Evolutionary conservation across 352 stramenopile genomes (phyloP).

Genomic region (Globisporangium acanthophoron): DNA sequence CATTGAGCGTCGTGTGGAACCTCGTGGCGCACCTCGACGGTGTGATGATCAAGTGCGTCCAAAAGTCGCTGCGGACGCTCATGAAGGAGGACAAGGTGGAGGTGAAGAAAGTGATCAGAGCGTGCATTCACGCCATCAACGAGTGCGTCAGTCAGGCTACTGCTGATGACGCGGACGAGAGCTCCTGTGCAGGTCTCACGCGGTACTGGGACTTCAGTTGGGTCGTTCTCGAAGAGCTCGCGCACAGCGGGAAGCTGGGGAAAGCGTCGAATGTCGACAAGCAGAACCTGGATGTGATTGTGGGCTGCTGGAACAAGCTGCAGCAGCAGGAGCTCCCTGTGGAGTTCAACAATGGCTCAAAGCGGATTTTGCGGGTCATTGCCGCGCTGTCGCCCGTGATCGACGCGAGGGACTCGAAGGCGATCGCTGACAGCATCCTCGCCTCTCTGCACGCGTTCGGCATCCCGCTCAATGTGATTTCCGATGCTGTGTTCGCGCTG

Average conservation of each 20-base stretch:
- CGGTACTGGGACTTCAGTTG: constrained; percentile 80
- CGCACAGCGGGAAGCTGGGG: constrained; percentile 50
- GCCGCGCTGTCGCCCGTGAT: constrained; percentile 68
- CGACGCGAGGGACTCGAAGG: constrained; percentile 65
- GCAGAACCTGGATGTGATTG: constrained; percentile 57
- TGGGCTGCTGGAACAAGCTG: constrained; percentile 80
- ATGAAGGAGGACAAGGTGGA: constrained; percentile 61
- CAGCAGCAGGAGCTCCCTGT: constrained; percentile 57
- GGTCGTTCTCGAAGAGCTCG: constrained; percentile 77
- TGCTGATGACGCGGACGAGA: constrained; percentile 25
- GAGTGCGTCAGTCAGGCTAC: constrained; percentile 35
- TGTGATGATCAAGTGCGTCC: constrained; percentile 67
- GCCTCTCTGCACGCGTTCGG: constrained; percentile 68
- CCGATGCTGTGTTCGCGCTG: constrained; percentile 62
- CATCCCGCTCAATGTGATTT: constrained; percentile 75
- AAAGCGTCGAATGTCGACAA: constrained; percentile 50
- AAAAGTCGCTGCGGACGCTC: constrained; percentile 67
- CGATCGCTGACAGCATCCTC: constrained; percentile 68
- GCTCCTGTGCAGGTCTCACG: constrained; percentile 31
- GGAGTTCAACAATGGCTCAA: constrained; percentile 70
- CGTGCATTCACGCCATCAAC: constrained; percentile 61
- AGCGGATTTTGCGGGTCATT: constrained; percentile 80
- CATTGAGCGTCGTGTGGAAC: constrained; percentile 46
- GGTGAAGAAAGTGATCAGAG: constrained; percentile 44
- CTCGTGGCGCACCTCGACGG: constrained; percentile 70